phyloP scores from a whole-genome alignment of 1,284 basidiomycete genomes.

The Cutaneotrichosporon sp. region DNA sequence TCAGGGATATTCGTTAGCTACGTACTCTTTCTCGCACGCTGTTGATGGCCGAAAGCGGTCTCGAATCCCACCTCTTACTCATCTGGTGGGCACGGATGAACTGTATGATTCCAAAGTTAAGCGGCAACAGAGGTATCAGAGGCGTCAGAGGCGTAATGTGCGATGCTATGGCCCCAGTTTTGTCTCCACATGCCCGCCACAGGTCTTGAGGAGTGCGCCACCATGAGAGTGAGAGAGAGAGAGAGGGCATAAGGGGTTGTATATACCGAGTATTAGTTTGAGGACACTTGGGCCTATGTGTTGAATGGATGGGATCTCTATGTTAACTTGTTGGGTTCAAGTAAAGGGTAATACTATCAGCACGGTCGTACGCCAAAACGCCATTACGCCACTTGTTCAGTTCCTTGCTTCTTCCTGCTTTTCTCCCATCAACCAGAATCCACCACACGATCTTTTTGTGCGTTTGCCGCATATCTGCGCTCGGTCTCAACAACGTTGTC shows the following conservation, averaged over 20 bases:
- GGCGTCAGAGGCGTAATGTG: no score
- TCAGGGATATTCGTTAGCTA: not conserved
- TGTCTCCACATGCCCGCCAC: not conserved
- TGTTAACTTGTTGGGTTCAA: not conserved
- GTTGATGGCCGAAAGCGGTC: not conserved
- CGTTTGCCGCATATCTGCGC: not conserved
- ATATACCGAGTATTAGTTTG: no score
- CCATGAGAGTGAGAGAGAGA: not conserved
- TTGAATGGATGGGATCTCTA: not conserved
- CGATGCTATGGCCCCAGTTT: not conserved
- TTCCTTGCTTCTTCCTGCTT: not conserved
- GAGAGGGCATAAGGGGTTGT: no score
- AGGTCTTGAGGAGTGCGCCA: not conserved
- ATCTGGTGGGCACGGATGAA: no score
- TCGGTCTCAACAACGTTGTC: not conserved
- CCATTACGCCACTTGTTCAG: not conserved
- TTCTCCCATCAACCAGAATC: not conserved
- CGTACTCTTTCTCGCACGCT: not conserved
- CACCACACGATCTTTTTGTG: not conserved
- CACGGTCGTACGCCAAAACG: conserved; percentile 1
- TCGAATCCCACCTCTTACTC: not conserved
- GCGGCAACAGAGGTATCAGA: no score
- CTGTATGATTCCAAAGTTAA: no score
- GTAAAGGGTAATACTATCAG: not conserved
- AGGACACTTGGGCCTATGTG: not conserved